Percentiles rank a stretch among this genome's conserved stretches.
Conservation (phyloP, 2,329 filamentous ascomycete genomes). For the Parastagonospora avenae region DNA sequence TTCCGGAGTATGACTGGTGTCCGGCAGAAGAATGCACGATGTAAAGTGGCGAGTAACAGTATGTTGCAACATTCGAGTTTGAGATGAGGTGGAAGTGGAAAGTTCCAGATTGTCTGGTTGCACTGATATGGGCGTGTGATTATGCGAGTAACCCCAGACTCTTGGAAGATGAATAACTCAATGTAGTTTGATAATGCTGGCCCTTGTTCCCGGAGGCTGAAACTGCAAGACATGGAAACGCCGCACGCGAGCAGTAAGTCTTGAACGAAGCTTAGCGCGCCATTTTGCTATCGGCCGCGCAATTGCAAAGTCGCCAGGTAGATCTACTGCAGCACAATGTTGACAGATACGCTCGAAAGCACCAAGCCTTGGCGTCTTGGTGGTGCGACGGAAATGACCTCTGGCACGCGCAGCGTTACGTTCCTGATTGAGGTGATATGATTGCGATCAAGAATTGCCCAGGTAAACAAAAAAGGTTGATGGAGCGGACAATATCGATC, state of each 20-base stretch:
- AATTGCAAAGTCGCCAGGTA: neutral
- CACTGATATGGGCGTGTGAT: neutral
- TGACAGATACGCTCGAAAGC: constrained; percentile 1
- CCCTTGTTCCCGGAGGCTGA: neutral
- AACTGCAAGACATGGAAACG: neutral
- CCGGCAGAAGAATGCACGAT: neutral
- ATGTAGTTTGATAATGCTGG: neutral
- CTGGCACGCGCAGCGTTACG: neutral
- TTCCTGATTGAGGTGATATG: neutral
- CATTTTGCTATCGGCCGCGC: constrained; percentile 3
- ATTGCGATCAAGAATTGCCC: constrained; percentile 10
- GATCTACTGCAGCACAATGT: neutral
- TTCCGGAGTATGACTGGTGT: neutral
- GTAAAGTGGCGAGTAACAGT: constrained; percentile 1
- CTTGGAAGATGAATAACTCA: neutral
- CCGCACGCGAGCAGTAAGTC: constrained; percentile 1
- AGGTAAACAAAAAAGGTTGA: constrained; percentile 8
- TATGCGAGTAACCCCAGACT: neutral
- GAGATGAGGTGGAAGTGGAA: neutral
- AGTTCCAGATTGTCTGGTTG: constrained; percentile 3
- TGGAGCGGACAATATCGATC: constrained; percentile 10
- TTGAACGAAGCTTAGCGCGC: constrained; percentile 7
- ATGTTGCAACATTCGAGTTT: neutral
- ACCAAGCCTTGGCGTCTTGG: constrained; percentile 9
- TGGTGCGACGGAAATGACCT: neutral